A percentile compares a stretch with the other conserved stretches of the same genome.
Conservation (phyloP, 805 yeast genomes). For the Nakazawaea sp. region DNA sequence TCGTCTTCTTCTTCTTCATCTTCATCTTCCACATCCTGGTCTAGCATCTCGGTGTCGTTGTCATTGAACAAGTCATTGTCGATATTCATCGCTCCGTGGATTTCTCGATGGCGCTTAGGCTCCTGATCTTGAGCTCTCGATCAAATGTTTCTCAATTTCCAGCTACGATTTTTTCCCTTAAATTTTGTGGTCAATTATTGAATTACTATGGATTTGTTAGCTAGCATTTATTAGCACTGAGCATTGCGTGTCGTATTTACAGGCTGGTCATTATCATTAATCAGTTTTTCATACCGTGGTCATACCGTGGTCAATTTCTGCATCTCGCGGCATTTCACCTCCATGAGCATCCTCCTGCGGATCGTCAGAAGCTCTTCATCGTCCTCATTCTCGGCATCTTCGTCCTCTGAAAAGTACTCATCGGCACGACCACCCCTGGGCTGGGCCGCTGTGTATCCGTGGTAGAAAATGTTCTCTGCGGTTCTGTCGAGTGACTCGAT, state of each 20-base stretch:
- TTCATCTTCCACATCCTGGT: constrained; percentile 12
- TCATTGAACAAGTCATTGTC: constrained; percentile 6
- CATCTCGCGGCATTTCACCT: constrained; percentile 8
- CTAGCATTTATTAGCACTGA: too few relatives aligned
- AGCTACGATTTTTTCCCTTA: too few relatives aligned
- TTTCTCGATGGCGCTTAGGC: too few relatives aligned
- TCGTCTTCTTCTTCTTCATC: constrained; percentile 15
- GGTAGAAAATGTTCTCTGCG: neutral
- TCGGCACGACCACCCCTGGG: too few relatives aligned
- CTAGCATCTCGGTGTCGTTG: constrained; percentile 10
- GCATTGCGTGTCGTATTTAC: too few relatives aligned
- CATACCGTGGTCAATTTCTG: constrained; percentile 1
- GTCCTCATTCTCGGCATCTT: constrained; percentile 4
- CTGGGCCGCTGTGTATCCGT: neutral
- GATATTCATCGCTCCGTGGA: too few relatives aligned
- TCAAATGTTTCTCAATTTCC: too few relatives aligned
- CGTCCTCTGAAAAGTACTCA: constrained; percentile 5
- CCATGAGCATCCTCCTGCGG: constrained; percentile 7
- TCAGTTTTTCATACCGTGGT: too few relatives aligned
- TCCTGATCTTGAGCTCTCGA: too few relatives aligned
- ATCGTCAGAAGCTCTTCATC: constrained; percentile 6
- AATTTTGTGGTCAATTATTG: too few relatives aligned
- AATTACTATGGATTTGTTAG: too few relatives aligned
- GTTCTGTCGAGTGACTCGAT: neutral
- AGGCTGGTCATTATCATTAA: neutral